Conservation (phyloP, 306 rosid species). For the Begonia masoniana region DNA sequence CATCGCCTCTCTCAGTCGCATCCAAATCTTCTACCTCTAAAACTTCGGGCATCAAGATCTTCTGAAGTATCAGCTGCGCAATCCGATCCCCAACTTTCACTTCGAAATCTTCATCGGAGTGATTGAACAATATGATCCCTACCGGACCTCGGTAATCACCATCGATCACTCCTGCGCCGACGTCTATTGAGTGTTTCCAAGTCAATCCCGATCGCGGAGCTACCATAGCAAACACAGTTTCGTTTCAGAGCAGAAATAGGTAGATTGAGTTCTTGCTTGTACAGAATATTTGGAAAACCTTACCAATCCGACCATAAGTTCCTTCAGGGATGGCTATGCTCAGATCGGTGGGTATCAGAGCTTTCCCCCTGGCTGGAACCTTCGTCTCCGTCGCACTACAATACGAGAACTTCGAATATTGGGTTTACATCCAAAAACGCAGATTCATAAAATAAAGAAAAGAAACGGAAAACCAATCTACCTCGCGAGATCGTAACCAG, state of each 20-base stretch:
- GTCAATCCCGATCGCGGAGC: conserved; percentile 22
- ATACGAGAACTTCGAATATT: not conserved
- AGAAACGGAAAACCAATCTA: not conserved
- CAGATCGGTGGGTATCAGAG: conserved; percentile 60
- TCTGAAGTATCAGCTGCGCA: conserved; percentile 71
- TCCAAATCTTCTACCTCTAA: conserved; percentile 62
- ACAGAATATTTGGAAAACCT: not conserved
- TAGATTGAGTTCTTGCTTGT: not conserved
- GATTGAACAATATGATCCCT: conserved; percentile 72
- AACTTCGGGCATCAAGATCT: conserved; percentile 50
- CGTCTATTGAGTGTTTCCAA: conserved; percentile 59
- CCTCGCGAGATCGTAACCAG: conserved; percentile 77
- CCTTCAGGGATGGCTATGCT: conserved; percentile 59
- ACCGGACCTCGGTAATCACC: conserved; percentile 80
- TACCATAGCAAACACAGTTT: conserved; percentile 10
- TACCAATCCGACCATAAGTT: conserved; percentile 74
- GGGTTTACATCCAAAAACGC: not conserved
- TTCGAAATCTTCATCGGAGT: conserved; percentile 50
- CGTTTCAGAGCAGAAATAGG: conserved; percentile 28
- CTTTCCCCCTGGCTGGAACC: conserved; percentile 73
- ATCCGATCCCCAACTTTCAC: conserved; percentile 64
- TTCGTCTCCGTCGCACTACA: conserved; percentile 38
- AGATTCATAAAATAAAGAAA: not conserved
- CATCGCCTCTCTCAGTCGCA: conserved; percentile 48
- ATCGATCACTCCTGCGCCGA: conserved; percentile 22